Evolutionary conservation across 495 filamentous ascomycete species (phyloP).

Genomic region (Neurospora hispaniola): DNA sequence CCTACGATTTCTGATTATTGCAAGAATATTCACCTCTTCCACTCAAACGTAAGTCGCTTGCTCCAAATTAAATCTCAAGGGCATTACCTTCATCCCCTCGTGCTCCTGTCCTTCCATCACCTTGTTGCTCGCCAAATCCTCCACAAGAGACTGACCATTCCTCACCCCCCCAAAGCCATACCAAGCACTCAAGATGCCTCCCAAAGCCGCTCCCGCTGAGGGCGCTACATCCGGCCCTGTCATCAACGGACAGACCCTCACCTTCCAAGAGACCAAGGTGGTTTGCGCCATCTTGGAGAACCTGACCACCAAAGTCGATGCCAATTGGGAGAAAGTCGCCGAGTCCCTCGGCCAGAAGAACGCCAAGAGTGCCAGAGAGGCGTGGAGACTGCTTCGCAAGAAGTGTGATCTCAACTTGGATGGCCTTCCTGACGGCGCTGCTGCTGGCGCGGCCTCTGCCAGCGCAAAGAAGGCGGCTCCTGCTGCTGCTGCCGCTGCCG

Average conservation of each 20-base stretch:
- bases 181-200: background rate
- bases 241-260: background rate
- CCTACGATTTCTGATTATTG: no score
- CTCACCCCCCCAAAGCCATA: background rate
- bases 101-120: no score
- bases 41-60: no score
- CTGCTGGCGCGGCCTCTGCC: background rate
- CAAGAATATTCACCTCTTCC: no score
- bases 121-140: no score
- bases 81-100: no score
- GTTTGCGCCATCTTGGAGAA: background rate
- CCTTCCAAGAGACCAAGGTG: background rate
- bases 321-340: conserved; percentile 2
- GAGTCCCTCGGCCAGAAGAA: background rate
- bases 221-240: background rate
- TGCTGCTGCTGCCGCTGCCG: background rate
- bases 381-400: conserved; percentile 7
- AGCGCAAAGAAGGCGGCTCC: conserved; percentile 1
- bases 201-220: background rate
- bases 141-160: no score
- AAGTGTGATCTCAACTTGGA: background rate
- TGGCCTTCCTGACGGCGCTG: background rate
- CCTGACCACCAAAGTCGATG: conserved; percentile 3
- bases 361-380: conserved; percentile 6
- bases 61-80: no score